These are phyloP conservation scores for Raphidocelis subcapitata DNA, from an alignment of 139 green algal genomes.

Conservation along the genomic window DNA sequence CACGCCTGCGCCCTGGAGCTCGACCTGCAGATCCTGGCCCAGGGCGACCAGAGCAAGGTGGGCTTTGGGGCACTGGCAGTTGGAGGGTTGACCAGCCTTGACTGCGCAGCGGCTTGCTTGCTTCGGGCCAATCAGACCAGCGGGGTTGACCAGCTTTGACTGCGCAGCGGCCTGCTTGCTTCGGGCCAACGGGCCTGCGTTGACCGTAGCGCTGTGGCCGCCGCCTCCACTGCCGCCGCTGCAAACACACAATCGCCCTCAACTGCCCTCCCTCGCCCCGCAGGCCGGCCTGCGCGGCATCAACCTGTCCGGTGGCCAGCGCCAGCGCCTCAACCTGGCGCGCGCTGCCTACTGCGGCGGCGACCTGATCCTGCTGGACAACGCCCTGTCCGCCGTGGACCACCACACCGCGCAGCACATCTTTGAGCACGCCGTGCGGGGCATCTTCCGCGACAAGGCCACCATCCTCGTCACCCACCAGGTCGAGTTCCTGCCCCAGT, in stretches of 20 bases:
- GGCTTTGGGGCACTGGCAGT: too few species aligned
- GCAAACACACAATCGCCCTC: too few species aligned
- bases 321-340: conserved; percentile 52
- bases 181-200: too few species aligned
- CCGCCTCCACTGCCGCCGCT: too few species aligned
- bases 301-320: conserved; percentile 57
- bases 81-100: neutral
- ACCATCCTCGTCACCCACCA: conserved; percentile 53
- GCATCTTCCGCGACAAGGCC: conserved; percentile 37
- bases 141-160: neutral
- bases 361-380: conserved; percentile 55
- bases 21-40: conserved; percentile 57
- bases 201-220: too few species aligned
- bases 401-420: conserved; percentile 58
- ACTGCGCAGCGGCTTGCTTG: neutral
- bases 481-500: conserved; percentile 52
- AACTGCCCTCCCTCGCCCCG: too few species aligned
- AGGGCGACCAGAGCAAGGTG: conserved; percentile 39
- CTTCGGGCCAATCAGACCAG: neutral
- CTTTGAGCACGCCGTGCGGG: conserved; percentile 43
- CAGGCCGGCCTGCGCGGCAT: conserved; percentile 52
- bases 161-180: neutral
- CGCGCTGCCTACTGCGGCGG: conserved; percentile 46
- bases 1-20: conserved; percentile 50
- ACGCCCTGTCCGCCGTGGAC: conserved; percentile 55